Base-by-base conservation (phyloP, 495 filamentous ascomycete genomes). In the Penicillium tannophilum region DNA sequence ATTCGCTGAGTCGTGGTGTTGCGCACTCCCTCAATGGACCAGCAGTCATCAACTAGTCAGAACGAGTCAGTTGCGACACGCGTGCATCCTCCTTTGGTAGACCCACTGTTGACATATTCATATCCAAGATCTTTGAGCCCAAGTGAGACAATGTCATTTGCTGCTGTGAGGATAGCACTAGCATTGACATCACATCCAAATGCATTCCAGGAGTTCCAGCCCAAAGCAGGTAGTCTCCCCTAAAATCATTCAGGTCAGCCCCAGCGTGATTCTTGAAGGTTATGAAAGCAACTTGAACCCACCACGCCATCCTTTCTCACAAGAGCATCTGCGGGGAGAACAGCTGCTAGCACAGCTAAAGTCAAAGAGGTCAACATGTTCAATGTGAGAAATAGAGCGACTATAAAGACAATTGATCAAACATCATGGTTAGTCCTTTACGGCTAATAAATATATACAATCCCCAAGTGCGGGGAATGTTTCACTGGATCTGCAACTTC, bases 81-180 rank as follows among this genome's bases (percentile, higher is more conserved):
- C 4, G 24, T n/a, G 31, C 8, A 26, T 45, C 9, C 12, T 9
- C 3, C 6, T 11, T 5, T 10, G 6, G 4, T 11, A 2, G 3
- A 11, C 59, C 44, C 57, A 77, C 73, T 76, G 62, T 84, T 84
- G 53, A 89, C 77, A 67, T 89, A 89, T 62, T 86, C 76, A 63
- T 91, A 91, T 12, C 88, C 88, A 5, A 85, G 72, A 48, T 85
- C 84, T 60, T 82, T 79, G 43, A 89, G 72, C 0, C 86, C 85
- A 26, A 79, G 66, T 43, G 77, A 65, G 11, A 85, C 65, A 49
- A 86, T 75, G 43, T 75, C 63, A 31, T 76, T 67, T 2, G 82
- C 85, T 1, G 82, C 82, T 16, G 68, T 75, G 47, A 86, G 56
- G 54, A 87, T 72, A 43, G 81, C 76, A 12, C 59, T 67, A 48